A percentile compares a stretch with the other conserved stretches of the same genome.
These are phyloP conservation scores for Didymella arachidicola DNA, from an alignment of 2,329 filamentous ascomycete species.

Conservation along the genomic window DNA sequence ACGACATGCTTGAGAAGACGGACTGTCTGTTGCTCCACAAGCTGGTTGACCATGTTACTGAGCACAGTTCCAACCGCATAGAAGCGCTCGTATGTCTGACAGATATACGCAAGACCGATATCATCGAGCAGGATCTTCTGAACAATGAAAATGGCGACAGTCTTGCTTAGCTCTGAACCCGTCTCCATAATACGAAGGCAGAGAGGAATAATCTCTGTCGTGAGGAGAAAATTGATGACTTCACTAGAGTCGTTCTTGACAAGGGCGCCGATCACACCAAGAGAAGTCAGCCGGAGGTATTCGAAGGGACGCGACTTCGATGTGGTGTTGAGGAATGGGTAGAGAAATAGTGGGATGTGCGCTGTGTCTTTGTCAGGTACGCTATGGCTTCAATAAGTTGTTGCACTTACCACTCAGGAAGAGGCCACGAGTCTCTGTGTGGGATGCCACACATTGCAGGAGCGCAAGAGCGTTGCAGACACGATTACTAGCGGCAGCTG, in stretches of 20 bases:
- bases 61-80: constrained; percentile 97
- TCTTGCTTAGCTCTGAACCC: constrained; percentile 97
- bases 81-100: constrained; percentile 97
- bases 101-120: constrained; percentile 96
- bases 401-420: constrained; percentile 80
- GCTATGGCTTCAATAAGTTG: not conserved
- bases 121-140: constrained; percentile 98
- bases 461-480: constrained; percentile 97
- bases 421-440: constrained; percentile 92
- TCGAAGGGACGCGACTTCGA: constrained; percentile 98
- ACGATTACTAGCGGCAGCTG: constrained; percentile 94
- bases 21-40: constrained; percentile 97
- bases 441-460: constrained; percentile 94
- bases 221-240: constrained; percentile 98
- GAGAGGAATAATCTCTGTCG: constrained; percentile 96
- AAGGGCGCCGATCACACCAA: constrained; percentile 94
- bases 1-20: constrained; percentile 97
- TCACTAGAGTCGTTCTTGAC: constrained; percentile 99
- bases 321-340: constrained; percentile 97
- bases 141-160: constrained; percentile 98
- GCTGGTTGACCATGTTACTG: constrained; percentile 97
- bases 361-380: constrained; percentile 61
- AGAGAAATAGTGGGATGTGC: constrained; percentile 96
- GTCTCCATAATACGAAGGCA: constrained; percentile 99
- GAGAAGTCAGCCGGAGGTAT: constrained; percentile 92